Evolutionary conservation across 805 yeast genomes (phyloP), one percentile per base, ranked within the genome.

Genomic region (Wickerhamiella cacticola): DNA sequence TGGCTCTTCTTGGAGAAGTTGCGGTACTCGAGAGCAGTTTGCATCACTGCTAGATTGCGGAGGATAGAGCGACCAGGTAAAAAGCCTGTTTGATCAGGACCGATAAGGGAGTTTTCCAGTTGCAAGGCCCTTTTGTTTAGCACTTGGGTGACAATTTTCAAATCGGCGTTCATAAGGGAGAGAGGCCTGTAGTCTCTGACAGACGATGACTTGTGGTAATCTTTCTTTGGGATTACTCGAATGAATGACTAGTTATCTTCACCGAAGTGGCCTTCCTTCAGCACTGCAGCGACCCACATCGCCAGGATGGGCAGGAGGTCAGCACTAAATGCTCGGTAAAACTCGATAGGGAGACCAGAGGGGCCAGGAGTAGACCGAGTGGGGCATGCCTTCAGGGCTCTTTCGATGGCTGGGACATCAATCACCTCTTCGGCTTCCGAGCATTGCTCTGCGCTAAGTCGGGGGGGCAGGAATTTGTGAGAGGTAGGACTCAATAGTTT

Each of bases 51-150:
- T 5, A 35, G 5, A 35, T 35, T 15, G 39, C 16, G 23, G 23
- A 25, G 13, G 18, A 40, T 40, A 16, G 22, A 13, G 22, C 44
- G 21, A 3, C 44, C 44, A 4, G 44, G 44, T 10, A 40, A 5
- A 13, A 40, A 40, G 24, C 44, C 44, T 26, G 44, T 40, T 21
- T 40, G 44, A 23, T 40, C 44, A 5, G 44, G 44, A 3, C 24
- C 44, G 12, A 40, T 26, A 9, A 40, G 6, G 6, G 15, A 5
- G 23, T 41, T 24, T 3, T 5, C 18, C 4, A 26, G 16, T 26
- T 4, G 31, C 21, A 41, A 24, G 19, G 24, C 6, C 15, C 35
- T 5, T 9, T 23, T 41, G 35, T 41, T 41, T n/a, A 41, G 31
- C 24, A 35, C 44, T 9, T 28, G 34, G 2, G 35, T 41, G 24